Evolutionary conservation across 73 alveolate genomes (phyloP).

Genomic region (Symbiodinium pilosum): DNA sequence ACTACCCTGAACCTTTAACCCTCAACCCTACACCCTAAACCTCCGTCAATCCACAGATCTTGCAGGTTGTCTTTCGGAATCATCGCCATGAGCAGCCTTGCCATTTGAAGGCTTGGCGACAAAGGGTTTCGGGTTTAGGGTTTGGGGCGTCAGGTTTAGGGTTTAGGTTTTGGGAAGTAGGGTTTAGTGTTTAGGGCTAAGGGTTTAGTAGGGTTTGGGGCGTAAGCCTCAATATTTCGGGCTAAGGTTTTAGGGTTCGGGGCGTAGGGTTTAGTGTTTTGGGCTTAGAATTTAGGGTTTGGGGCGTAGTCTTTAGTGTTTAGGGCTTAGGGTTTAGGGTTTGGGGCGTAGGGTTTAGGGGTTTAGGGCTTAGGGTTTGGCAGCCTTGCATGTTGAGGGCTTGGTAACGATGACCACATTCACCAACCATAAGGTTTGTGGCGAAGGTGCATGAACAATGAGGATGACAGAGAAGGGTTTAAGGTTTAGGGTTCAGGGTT

Average conservation of each 20-base stretch:
- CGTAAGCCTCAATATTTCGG: no score
- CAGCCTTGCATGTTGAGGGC: not conserved
- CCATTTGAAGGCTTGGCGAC: no score
- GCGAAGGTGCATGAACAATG: no score
- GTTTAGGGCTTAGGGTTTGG: not conserved
- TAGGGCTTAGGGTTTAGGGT: not conserved
- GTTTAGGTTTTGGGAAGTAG: not conserved
- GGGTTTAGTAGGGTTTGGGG: no score
- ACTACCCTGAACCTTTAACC: not conserved
- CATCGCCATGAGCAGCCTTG: slow-evolving; percentile 47
- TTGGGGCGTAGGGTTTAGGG: not conserved
- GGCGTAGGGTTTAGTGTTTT: no score
- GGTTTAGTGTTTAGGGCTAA: no score
- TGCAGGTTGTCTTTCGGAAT: slow-evolving; percentile 32
- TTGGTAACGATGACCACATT: no score
- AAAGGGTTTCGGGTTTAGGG: not conserved
- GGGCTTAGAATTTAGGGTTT: no score
- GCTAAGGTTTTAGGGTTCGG: no score
- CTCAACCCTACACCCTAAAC: not conserved
- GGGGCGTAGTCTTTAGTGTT: not conserved
- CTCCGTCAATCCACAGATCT: not conserved
- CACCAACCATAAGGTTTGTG: not conserved
- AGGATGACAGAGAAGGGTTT: not conserved
- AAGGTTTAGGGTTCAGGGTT: not conserved
- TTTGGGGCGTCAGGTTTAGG: not conserved